Percentiles rank a stretch among this genome's conserved stretches.
Conservation (phyloP, 345 rosid genomes). For the Isatis tinctoria region DNA sequence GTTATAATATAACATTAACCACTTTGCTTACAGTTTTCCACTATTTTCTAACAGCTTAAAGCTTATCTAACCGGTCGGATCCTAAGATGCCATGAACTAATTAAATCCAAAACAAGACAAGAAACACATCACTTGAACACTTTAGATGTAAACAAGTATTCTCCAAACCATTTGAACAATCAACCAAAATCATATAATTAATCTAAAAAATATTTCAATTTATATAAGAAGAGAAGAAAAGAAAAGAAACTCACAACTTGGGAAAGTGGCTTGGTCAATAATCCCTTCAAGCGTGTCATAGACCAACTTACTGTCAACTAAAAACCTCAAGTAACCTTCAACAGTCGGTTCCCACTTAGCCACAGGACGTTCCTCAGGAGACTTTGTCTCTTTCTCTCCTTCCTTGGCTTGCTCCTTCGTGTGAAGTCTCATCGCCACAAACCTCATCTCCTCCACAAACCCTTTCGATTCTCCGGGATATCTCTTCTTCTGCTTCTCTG, state of each 20-base stretch:
- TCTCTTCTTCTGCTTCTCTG: conserved; percentile 68
- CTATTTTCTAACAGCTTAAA: too few species aligned
- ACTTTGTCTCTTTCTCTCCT: conserved; percentile 74
- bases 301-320: conserved; percentile 89
- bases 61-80: too few species aligned
- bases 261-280: conserved; percentile 53
- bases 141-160: neutral
- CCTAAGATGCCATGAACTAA: neutral
- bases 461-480: conserved; percentile 92
- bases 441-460: conserved; percentile 99
- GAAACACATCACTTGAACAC: neutral
- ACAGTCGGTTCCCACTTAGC: conserved; percentile 74
- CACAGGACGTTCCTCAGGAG: conserved; percentile 63
- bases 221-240: neutral
- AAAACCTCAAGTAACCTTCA: conserved; percentile 81
- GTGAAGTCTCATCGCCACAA: conserved; percentile 90
- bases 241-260: conserved; percentile 60
- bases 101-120: neutral
- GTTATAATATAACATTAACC: too few species aligned
- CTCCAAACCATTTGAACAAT: neutral
- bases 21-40: too few species aligned
- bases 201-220: neutral
- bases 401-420: conserved; percentile 85
- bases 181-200: neutral
- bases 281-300: conserved; percentile 83